These are phyloP conservation scores for Botryobasidium botryosum DNA, from an alignment of 768 basidiomycete species.

Conservation along the genomic window DNA sequence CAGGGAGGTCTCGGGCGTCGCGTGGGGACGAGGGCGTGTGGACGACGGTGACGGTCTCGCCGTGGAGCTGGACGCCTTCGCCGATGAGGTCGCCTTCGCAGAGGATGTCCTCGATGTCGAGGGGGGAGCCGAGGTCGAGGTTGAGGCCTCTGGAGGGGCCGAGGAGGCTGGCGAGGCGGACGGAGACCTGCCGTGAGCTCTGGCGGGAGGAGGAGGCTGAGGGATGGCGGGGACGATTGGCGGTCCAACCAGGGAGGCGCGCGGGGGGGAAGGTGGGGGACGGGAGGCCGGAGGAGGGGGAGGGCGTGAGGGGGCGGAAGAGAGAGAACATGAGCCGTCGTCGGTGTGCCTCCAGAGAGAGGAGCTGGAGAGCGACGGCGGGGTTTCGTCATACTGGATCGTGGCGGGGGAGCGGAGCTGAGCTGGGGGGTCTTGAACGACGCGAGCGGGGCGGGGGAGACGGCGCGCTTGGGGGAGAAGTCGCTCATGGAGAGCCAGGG, in stretches of 20 bases:
- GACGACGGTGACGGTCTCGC: conserved; percentile 43
- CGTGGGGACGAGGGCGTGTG: conserved; percentile 25
- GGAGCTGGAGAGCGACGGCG: not conserved
- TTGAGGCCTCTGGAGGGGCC: conserved; percentile 2
- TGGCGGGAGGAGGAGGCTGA: conserved; percentile 8
- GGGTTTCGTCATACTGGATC: not conserved
- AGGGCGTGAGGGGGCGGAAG: conserved; percentile 4
- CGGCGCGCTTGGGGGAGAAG: not conserved
- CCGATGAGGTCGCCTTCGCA: conserved; percentile 58
- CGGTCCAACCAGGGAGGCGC: conserved; percentile 1
- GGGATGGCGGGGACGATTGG: not conserved
- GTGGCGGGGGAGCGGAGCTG: not conserved
- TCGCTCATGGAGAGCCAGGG: not conserved
- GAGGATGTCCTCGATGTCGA: conserved; percentile 40
- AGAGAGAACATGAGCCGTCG: not conserved
- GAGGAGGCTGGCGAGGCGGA: conserved; percentile 7
- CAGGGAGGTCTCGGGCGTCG: conserved; percentile 1
- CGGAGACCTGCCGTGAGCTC: conserved; percentile 10
- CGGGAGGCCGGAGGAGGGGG: not conserved
- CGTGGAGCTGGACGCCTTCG: conserved; percentile 46
- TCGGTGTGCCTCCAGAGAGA: conserved; percentile 2
- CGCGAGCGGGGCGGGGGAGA: not conserved
- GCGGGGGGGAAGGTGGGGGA: conserved; percentile 6
- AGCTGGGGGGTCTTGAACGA: not conserved
- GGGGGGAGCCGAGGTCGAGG: not conserved